Conservation (phyloP, 1,284 basidiomycete species). For the Rhizopogon parksii region DNA sequence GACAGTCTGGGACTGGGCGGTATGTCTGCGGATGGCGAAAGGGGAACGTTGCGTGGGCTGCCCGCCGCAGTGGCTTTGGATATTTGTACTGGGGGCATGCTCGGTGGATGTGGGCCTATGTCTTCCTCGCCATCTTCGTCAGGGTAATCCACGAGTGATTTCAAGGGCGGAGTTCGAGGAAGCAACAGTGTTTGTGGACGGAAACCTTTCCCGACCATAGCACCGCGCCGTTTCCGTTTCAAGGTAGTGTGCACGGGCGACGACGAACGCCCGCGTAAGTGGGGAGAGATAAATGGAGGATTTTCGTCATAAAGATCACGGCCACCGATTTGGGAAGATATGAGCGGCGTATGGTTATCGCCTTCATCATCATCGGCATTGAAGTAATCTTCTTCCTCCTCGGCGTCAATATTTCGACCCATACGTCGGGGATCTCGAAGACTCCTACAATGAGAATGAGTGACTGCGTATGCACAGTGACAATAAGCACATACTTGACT, state of each 20-base stretch:
- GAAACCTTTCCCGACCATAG: slow-evolving; percentile 32
- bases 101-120: slow-evolving; percentile 16
- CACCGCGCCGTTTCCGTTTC: slow-evolving; percentile 54
- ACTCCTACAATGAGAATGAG: slow-evolving; percentile 28
- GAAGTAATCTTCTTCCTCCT: slow-evolving; percentile 92
- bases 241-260: slow-evolving; percentile 32
- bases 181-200: slow-evolving; percentile 31
- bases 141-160: slow-evolving; percentile 64
- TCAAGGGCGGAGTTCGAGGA: slow-evolving; percentile 45
- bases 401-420: slow-evolving; percentile 52
- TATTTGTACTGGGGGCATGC: slow-evolving; percentile 5
- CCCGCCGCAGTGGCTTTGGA: slow-evolving; percentile 13
- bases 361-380: slow-evolving; percentile 62
- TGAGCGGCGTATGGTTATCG: neutral
- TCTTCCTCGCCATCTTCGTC: slow-evolving; percentile 45
- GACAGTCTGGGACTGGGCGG: slow-evolving; percentile 35
- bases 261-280: slow-evolving; percentile 29
- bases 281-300: slow-evolving; percentile 29
- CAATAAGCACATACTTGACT: slow-evolving; percentile 14
- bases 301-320: slow-evolving; percentile 23
- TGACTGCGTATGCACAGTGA: neutral
- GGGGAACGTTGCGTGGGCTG: slow-evolving; percentile 11
- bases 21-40: slow-evolving; percentile 24
- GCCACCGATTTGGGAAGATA: neutral
- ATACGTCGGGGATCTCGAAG: slow-evolving; percentile 36